Base-by-base conservation (phyloP, 139 green algal species). In the Nannochloris sp. region DNA sequence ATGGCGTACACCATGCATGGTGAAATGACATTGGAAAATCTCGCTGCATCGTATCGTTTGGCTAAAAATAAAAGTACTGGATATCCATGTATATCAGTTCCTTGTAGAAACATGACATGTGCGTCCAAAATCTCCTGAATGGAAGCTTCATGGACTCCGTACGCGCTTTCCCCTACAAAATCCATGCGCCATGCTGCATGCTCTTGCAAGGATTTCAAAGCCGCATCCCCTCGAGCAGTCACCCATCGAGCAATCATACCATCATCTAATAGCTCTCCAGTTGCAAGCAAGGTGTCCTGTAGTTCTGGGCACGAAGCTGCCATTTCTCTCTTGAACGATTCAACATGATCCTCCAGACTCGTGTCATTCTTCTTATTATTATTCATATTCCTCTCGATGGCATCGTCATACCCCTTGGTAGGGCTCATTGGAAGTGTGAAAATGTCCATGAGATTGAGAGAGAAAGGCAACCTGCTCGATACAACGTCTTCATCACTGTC, bases 91-190 rank as follows among this genome's bases (percentile, higher is more conserved):
- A 15, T 5, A 46, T 78, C 72, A 0, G 27, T 21, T 1, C 76
- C 76, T 56, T 83, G 77, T 60, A 83, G 44, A 24, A 79, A 77
- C 1, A 78, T 69, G 48, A 79, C 82, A 36, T 68, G 12, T 0
- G 66, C 75, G 5, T 65, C 74, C 29, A 82, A 57, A 21, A 74
- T 66, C n/a, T 72, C 71, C 3, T 4, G 14, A 9, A 83, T 70
- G 15, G 34, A 9, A 19, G 54, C 75, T 58, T 81, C 72, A 6
- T 23, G 36, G 7, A 82, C 59, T n/a, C 72, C 53, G 14, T 43
- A 50, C 8, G 8, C 3, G 11, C 25, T 16, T n/a, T n/a, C 6
- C 24, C 62, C 40, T 4, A 71, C 27, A 15, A 71, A 70, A 3
- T 3, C 57, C 0, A 44, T 44, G 6, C 77, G 56, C 77, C 77